Percentiles rank a stretch among this genome's conserved stretches.
These are phyloP conservation scores for Cornus controversa DNA, from an alignment of 148 eudicot genomes.

Conservation along the genomic window DNA sequence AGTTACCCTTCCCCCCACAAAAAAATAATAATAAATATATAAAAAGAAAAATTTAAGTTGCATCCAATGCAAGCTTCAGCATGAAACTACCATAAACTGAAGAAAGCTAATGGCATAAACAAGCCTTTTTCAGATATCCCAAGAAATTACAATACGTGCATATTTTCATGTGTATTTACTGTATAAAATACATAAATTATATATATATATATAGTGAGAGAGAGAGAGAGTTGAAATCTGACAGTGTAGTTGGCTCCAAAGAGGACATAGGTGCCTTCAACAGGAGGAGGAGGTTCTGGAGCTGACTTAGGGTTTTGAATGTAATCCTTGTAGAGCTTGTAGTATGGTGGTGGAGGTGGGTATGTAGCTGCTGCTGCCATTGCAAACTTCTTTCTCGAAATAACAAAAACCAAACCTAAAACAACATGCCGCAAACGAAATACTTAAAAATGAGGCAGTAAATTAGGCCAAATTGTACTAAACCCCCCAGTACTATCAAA, in stretches of 20 bases:
- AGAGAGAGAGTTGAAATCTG: conserved; percentile 1
- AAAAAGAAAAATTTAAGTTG: too few species aligned
- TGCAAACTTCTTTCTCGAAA: neutral
- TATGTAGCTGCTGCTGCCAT: conserved; percentile 84
- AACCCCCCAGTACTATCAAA: too few species aligned
- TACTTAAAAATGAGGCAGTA: neutral
- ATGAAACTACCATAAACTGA: neutral
- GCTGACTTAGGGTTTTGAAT: conserved; percentile 58
- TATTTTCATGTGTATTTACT: neutral
- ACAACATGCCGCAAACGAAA: neutral
- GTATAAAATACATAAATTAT: neutral
- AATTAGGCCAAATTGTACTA: too few species aligned
- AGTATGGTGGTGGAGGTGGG: conserved; percentile 91
- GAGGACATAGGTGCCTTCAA: conserved; percentile 68
- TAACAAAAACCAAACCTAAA: neutral
- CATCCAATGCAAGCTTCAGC: neutral
- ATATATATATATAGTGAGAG: too few species aligned
- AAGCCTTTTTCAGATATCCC: neutral
- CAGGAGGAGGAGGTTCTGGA: conserved; percentile 76
- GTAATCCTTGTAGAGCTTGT: conserved; percentile 81
- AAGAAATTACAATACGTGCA: too few species aligned
- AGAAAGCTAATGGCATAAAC: neutral
- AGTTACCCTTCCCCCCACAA: too few species aligned
- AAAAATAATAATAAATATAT: too few species aligned
- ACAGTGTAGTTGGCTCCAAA: conserved; percentile 78